Conservation (phyloP, 116 monocot species). For the Posidonia oceanica region DNA sequence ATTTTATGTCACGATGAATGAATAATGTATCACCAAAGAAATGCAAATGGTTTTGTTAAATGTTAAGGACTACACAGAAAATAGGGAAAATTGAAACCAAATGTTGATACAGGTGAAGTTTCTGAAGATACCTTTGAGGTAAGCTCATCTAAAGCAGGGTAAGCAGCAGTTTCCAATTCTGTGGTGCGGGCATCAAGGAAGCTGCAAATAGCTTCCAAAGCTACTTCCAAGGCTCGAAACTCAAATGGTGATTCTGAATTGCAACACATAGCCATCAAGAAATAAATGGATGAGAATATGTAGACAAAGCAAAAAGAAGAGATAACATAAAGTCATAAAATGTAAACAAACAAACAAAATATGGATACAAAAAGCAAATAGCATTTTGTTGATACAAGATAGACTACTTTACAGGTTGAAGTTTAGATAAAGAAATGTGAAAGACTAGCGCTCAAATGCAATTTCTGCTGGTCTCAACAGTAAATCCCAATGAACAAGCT, state of each 20-base stretch:
- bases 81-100: no score
- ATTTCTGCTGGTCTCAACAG: no score
- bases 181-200: slow-evolving; percentile 83
- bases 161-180: slow-evolving; percentile 81
- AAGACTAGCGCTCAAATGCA: no score
- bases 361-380: no score
- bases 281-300: slow-evolving; percentile 2
- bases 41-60: no score
- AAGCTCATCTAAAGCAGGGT: slow-evolving; percentile 90
- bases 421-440: no score
- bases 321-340: not conserved
- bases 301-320: not conserved
- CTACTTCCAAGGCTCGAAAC: slow-evolving; percentile 88
- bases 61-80: no score
- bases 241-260: slow-evolving; percentile 84
- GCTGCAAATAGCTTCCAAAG: slow-evolving; percentile 94
- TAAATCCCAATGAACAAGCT: no score
- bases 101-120: not conserved
- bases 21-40: no score
- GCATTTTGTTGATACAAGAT: no score
- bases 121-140: slow-evolving; percentile 56
- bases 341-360: not conserved
- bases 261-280: not conserved
- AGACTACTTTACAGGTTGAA: no score
- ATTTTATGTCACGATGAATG: no score